Base-by-base conservation (phyloP, 768 basidiomycete genomes). In the Megacollybia marginata region DNA sequence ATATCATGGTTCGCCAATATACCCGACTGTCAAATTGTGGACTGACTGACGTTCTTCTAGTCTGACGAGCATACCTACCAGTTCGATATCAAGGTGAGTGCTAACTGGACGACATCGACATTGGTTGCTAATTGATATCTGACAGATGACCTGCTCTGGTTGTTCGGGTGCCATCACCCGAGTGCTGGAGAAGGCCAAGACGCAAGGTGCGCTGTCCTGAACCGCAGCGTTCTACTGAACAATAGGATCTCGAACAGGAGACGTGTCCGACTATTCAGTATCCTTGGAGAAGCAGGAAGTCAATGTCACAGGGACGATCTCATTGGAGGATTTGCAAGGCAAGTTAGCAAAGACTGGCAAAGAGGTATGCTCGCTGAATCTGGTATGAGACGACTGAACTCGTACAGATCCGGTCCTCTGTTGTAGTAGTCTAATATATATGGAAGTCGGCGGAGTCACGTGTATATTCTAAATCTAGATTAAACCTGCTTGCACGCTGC, bases 291-390 rank as follows among this genome's bases (percentile, higher is more conserved):
- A 68, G 35, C 88, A 93, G 62, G 76, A 78, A 60, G 92, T 93
- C 48, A 47, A 78, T 47, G 89, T 94, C 44, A 81, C 63, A 9
- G 80, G 80, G 10, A 64, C 69, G 2, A 69, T 79, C 9, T 57
- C 74, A 15, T 88, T 86, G 62, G 87, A 90, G 0, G 71, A 72
- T 2, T 70, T 92, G 43, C 65, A 79, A 11, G 82, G 69, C 47
- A 87, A 74, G 72, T 90, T 95, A 61, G 79, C 80, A 75, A 94
- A 92, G 79, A 95, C 92, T 9, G 92, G 92, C 55, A 93, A 93
- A 68, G 78, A 88, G 83, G 91, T 89, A 47, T 4, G 69, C 61
- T 19, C 2, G 23, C 6, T 28, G 23, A 23, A 42, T 11, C 12
- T 12, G 12, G 51, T 19, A 7, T 15, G 44, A 5, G 18, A 57